phyloP scores from a whole-genome alignment of 106 monocot species.

The Allium fistulosum region DNA sequence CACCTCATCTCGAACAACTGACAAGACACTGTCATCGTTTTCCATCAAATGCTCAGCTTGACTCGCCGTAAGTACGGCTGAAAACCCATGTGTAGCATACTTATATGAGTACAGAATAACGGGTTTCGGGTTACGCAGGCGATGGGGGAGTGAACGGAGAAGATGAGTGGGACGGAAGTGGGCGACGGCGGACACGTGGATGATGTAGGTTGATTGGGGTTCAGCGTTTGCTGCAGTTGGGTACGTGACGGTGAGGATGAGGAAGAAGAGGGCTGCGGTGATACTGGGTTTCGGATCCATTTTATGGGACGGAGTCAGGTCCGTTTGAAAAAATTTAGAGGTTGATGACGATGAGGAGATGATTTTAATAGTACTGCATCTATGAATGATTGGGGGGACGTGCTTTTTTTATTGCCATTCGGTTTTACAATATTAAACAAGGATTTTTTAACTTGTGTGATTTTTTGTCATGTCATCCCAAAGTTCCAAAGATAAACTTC shows the following conservation, averaged over 20 bases:
- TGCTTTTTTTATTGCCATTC: not conserved
- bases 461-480: too few relatives aligned
- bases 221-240: slow-evolving; percentile 2
- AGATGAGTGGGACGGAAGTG: slow-evolving; percentile 17
- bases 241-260: not conserved
- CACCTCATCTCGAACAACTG: slow-evolving; percentile 45
- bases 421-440: not conserved
- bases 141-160: slow-evolving; percentile 32
- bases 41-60: slow-evolving; percentile 34
- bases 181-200: slow-evolving; percentile 57
- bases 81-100: slow-evolving; percentile 44
- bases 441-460: too few relatives aligned
- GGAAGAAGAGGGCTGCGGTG: slow-evolving; percentile 15
- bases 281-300: slow-evolving; percentile 15
- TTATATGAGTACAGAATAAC: slow-evolving; percentile 62
- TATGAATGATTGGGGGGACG: not conserved
- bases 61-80: slow-evolving; percentile 45
- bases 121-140: slow-evolving; percentile 12
- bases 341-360: not conserved
- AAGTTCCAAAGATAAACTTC: too few relatives aligned
- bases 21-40: slow-evolving; percentile 28
- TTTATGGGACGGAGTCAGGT: not conserved
- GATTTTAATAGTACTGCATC: too few relatives aligned
- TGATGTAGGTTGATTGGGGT: slow-evolving; percentile 43
- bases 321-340: not conserved